Evolutionary conservation across 1,139 yeast species (phyloP), one percentile per base, ranked within the genome.

Genomic region (Chernovozyma aurita): DNA sequence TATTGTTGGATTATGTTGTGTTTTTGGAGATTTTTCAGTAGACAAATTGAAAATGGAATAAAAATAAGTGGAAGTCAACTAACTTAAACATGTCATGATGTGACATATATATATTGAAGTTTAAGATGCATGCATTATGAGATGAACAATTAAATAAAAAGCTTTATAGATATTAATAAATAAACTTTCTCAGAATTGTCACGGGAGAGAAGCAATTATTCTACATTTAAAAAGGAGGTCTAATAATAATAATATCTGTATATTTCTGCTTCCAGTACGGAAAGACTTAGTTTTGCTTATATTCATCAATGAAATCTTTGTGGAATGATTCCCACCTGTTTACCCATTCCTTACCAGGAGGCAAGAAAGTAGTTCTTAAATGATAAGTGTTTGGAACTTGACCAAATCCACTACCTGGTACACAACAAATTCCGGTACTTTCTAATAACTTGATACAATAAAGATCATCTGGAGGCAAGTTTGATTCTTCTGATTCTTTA

Each of bases 351-450:
- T 77, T 75, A 28, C 97, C 97, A 13, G 97, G 97, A 14, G 97
- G 95, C 53, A 92, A 73, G 68, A 92, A 92, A 2, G 98, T 92
- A 3, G 98, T 92, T 70, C 98, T 79, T 52, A 92, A 74, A 58
- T 92, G 98, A 65, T 73, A 85, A 8, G 97, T 87, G 18, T 85
- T 95, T 35, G 80, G 80, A 33, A 70, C 82, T 64, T 94, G 98
- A 28, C 97, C 97, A 53, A 92, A 94, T 2, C 98, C 98, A 31
- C 88, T 80, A 29, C 98, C 99, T 24, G 98, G 97, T 43, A 92
- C 95, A 38, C 95, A 87, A 62, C 98, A 94, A 44, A 92, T 88
- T 49, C 98, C 99, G n/a, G 98, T 88, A 38, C 63, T 59, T 48
- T 90, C 92, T 46, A 92, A 71, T 42, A 92, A 65, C 48, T 83